These are phyloP conservation scores for Phalaenopsis hybrid DNA, from an alignment of 116 monocot species.

Conservation along the genomic window DNA sequence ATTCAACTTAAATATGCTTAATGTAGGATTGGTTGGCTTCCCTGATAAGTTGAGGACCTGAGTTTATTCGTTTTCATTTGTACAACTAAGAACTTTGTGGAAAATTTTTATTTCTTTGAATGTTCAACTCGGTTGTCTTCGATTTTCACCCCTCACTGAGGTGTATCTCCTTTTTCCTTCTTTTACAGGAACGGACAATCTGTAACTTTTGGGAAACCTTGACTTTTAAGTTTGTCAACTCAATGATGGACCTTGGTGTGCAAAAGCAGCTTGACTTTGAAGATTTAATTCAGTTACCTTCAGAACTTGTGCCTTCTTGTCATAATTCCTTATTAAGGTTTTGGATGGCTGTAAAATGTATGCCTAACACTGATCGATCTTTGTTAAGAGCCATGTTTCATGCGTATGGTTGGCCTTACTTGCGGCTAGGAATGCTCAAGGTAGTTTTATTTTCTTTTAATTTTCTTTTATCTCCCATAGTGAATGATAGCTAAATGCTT, in stretches of 20 bases:
- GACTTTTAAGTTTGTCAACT: constrained; percentile 62
- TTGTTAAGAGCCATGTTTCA: constrained; percentile 49
- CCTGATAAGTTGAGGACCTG: no score
- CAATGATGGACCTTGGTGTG: constrained; percentile 69
- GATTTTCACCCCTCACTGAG: not conserved
- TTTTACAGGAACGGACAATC: constrained; percentile 20
- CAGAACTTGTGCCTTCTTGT: constrained; percentile 50
- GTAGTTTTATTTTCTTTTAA: constrained; percentile 21
- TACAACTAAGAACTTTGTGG: no score
- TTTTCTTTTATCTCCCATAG: not conserved
- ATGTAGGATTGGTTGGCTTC: no score
- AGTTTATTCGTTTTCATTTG: no score
- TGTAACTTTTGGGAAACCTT: constrained; percentile 29
- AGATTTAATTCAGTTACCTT: constrained; percentile 67
- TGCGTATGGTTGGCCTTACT: constrained; percentile 82
- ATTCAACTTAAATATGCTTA: no score
- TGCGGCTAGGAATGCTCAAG: constrained; percentile 71
- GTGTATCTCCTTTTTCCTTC: not conserved
- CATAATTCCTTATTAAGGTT: constrained; percentile 39
- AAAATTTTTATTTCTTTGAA: not conserved
- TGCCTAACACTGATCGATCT: constrained; percentile 22
- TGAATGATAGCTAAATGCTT: not conserved
- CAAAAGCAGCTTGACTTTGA: constrained; percentile 69
- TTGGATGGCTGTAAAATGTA: constrained; percentile 55
- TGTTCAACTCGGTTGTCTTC: not conserved